Evolutionary conservation across 1,284 basidiomycete genomes (phyloP), one percentile per base, ranked within the genome.

Genomic region (Pterula multifida): DNA sequence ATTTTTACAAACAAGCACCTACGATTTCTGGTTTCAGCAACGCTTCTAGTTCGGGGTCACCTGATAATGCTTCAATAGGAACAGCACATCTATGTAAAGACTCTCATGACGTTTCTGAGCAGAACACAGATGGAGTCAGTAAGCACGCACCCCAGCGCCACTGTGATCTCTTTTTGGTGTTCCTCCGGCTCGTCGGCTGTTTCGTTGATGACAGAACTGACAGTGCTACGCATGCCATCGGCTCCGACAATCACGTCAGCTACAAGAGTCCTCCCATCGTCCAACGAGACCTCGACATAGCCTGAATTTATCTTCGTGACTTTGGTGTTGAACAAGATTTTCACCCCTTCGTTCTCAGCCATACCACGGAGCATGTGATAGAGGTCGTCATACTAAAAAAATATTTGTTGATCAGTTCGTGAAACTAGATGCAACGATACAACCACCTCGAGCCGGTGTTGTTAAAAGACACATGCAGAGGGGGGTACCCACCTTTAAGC

Each of bases 201-300:
- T 11, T 42, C 39, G 21, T 42, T 42, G 3, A 80, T 71, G 4
- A 68, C 62, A 39, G 70, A 64, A 48, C 81, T 72, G 4, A 78
- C 61, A 42, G 70, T 55, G 56, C 79, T 81, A 58, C 75, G 62
- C 17, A 68, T 66, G 13, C 78, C 78, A 57, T 79, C 78, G 2
- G 76, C 76, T 12, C 72, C 77, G 2, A 80, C 60, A 24, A 80
- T 62, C 15, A 79, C 55, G 56, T 80, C 76, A 0, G 67, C 69
- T 4, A 56, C 47, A n/a, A 73, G 39, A 6, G 9, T 6, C 39
- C 19, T 22, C n/a, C 39, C 39, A 9, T 17, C 17, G 21, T 42
- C 39, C 36, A 73, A 63, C 0, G 63, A 69, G 3, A 77, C 62
- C 1, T 61, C 59, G 3, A 63, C 61, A 2, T 55, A 25, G 44